These are phyloP conservation scores for Suillus sp. DNA, from an alignment of 768 basidiomycete species.

Conservation along the genomic window DNA sequence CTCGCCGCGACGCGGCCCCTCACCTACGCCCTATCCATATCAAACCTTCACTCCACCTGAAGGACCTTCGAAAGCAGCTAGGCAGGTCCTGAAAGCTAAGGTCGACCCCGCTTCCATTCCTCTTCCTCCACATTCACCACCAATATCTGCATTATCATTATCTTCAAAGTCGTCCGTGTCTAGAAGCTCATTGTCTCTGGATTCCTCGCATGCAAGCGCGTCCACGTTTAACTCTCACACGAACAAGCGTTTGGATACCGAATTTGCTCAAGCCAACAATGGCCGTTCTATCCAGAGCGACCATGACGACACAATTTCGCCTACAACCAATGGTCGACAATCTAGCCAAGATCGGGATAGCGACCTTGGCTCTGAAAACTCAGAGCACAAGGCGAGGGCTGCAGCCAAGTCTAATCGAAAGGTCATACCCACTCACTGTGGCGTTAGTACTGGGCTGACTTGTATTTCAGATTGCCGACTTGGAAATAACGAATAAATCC, in stretches of 20 bases:
- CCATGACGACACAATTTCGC: constrained; percentile 27
- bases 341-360: constrained; percentile 33
- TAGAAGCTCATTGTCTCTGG: constrained; percentile 47
- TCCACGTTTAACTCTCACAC: constrained; percentile 48
- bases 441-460: constrained; percentile 10
- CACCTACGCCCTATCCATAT: constrained; percentile 38
- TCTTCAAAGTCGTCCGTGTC: constrained; percentile 78
- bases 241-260: constrained; percentile 33
- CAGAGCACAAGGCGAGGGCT: constrained; percentile 60
- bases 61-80: constrained; percentile 20
- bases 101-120: constrained; percentile 60
- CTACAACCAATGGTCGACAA: constrained; percentile 18
- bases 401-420: constrained; percentile 87
- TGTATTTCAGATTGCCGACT: constrained; percentile 74
- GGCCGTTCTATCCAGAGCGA: constrained; percentile 12
- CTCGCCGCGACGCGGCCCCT: constrained; percentile 37
- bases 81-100: constrained; percentile 31
- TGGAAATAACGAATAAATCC: constrained; percentile 89
- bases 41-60: constrained; percentile 30
- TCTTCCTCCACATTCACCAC: constrained; percentile 71
- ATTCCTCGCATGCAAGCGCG: constrained; percentile 40
- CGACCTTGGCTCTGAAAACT: constrained; percentile 33
- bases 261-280: constrained; percentile 16
- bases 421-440: constrained; percentile 42
- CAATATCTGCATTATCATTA: constrained; percentile 68